Evolutionary conservation across 805 yeast species (phyloP).

Genomic region (Pichia eremophila): DNA sequence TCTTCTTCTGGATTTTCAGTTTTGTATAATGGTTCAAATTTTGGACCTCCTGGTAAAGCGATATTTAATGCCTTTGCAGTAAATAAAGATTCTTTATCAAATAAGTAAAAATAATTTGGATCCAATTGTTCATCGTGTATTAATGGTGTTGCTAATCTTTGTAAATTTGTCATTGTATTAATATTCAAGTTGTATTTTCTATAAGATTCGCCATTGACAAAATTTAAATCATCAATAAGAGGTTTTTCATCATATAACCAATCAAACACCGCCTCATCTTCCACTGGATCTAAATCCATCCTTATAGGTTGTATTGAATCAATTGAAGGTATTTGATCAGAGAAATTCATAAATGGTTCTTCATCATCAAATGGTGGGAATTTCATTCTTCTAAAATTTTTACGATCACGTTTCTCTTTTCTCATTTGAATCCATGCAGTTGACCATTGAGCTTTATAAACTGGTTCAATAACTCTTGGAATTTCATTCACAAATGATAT

Average conservation of each 20-base stretch:
- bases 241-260: constrained; percentile 84
- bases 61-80: constrained; percentile 87
- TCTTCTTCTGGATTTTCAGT: constrained; percentile 54
- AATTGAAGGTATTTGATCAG: constrained; percentile 66
- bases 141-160: constrained; percentile 64
- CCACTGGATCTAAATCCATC: constrained; percentile 53
- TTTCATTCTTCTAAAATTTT: constrained; percentile 82
- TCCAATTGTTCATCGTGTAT: constrained; percentile 44
- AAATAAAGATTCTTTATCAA: constrained; percentile 70
- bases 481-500: constrained; percentile 89
- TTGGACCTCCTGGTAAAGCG: constrained; percentile 93
- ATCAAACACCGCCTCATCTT: constrained; percentile 51
- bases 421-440: constrained; percentile 89
- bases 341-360: constrained; percentile 82
- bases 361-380: constrained; percentile 98
- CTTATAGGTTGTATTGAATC: constrained; percentile 67
- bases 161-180: constrained; percentile 53
- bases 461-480: constrained; percentile 88
- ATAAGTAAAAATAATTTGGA: constrained; percentile 57
- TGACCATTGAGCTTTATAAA: constrained; percentile 93
- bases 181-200: constrained; percentile 58
- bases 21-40: constrained; percentile 77
- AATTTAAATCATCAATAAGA: constrained; percentile 41
- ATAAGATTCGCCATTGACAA: constrained; percentile 72
- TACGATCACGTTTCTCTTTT: constrained; percentile 82